Conservation (phyloP, 495 filamentous ascomycete species). For the Penicillium turbatum region DNA sequence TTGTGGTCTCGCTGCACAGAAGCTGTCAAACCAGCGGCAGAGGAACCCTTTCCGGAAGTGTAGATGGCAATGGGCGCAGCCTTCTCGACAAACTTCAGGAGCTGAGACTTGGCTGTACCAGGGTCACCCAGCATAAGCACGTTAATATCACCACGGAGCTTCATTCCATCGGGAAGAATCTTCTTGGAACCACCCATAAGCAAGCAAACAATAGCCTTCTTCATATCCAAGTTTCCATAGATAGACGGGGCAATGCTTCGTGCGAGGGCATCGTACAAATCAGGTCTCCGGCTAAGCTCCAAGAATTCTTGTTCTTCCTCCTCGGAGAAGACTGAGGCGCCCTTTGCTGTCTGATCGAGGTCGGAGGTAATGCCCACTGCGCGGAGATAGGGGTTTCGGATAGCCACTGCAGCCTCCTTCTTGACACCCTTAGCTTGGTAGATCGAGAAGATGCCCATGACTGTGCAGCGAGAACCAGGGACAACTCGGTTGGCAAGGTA, state of each 20-base stretch:
- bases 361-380: constrained; percentile 90
- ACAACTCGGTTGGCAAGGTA: constrained; percentile 96
- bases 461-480: constrained; percentile 87
- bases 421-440: constrained; percentile 89
- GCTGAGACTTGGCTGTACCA: constrained; percentile 96
- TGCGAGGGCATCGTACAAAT: constrained; percentile 86
- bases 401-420: constrained; percentile 81
- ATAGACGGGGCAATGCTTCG: constrained; percentile 96
- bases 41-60: constrained; percentile 98
- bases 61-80: constrained; percentile 97
- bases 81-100: constrained; percentile 97
- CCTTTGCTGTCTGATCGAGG: constrained; percentile 84
- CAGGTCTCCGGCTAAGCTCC: constrained; percentile 83
- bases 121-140: constrained; percentile 96
- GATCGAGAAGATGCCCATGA: constrained; percentile 98
- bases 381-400: constrained; percentile 93
- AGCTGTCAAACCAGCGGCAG: constrained; percentile 94
- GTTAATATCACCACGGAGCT: constrained; percentile 96
- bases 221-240: constrained; percentile 94
- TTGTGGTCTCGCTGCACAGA: constrained; percentile 91
- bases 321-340: constrained; percentile 80
- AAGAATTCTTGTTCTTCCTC: constrained; percentile 97
- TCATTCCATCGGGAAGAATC: constrained; percentile 98
- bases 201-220: constrained; percentile 96
- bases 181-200: constrained; percentile 97